Conservation (phyloP, 1,284 basidiomycete species). For the Wolfiporia cocos region DNA sequence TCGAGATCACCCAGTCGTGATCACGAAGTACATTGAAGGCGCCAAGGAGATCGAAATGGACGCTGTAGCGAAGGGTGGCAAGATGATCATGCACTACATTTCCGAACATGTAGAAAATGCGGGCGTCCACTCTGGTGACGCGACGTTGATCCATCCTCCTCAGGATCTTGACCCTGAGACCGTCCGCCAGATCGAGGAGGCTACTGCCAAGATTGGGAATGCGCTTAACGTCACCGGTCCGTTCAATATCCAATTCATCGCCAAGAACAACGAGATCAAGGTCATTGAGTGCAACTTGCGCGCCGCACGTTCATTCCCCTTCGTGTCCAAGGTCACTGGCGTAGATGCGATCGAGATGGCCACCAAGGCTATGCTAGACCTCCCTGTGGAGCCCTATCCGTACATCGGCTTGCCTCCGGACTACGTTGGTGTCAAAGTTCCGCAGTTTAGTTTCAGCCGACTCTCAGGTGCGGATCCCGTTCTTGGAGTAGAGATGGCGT, state of each 20-base stretch:
- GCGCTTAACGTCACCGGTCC: slow-evolving; percentile 99
- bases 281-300: slow-evolving; percentile 99
- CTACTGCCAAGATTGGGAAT: slow-evolving; percentile 94
- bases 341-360: slow-evolving; percentile 98
- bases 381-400: slow-evolving; percentile 89
- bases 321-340: slow-evolving; percentile 97
- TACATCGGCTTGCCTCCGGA: slow-evolving; percentile 81
- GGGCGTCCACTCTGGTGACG: slow-evolving; percentile 96
- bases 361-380: slow-evolving; percentile 94
- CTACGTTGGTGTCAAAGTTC: slow-evolving; percentile 98
- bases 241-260: slow-evolving; percentile 99
- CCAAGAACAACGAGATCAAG: slow-evolving; percentile 99
- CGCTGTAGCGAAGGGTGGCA: slow-evolving; percentile 93
- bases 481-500: slow-evolving; percentile 99
- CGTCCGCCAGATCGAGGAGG: slow-evolving; percentile 92
- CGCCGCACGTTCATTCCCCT: slow-evolving; percentile 97
- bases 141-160: slow-evolving; percentile 95
- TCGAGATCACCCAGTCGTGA: slow-evolving; percentile 96
- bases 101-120: slow-evolving; percentile 99
- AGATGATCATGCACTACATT: slow-evolving; percentile 99
- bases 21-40: slow-evolving; percentile 98
- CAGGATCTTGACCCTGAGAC: slow-evolving; percentile 97
- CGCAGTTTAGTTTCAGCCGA: slow-evolving; percentile 97
- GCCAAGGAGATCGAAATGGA: slow-evolving; percentile 99
- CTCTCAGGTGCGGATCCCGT: slow-evolving; percentile 96